Base-by-base conservation (phyloP, 2,329 filamentous ascomycete species). In the Trichophyton rubrum region DNA sequence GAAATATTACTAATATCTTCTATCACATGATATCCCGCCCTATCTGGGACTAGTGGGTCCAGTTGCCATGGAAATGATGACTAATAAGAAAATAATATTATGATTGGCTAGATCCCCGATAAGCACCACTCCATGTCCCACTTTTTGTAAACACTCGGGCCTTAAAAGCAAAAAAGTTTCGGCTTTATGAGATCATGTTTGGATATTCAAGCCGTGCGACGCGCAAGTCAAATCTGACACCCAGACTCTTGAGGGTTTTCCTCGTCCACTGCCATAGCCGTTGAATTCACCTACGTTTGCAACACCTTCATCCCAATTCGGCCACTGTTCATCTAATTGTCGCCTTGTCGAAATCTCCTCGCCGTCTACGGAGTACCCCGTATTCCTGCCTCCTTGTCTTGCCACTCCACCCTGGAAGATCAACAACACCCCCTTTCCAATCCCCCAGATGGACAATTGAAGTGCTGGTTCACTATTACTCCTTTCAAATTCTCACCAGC, bases 61-160 rank as follows among this genome's bases (percentile, higher is more conserved):
- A 51, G 45, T 51, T 51, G 45, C 45, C 13, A 51, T 51, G 45
- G 45, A 51, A 51, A 51, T 51, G 45, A 27, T 51, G 20, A 51
- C 20, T 51, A 51, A 51, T 3, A 22, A 5, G 5, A 22, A 1
- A 22, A 11, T 4, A 3, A 1, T 22, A 3, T 3, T 27, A 3
- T 51, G 2, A 51, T 51, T 51, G 45, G 45, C 11, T 27, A 51
- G 11, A 22, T 9, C 20, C 17, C 9, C 17, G 1, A 17, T 20
- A 47, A 20, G 22, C 9, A 24, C 20, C 11, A 22, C 45, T 13
- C 9, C 13, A 24, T 38, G 45, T 3, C 20, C 45, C 45, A 51
- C 45, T 27, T 27, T 27, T 24, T 13, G 45, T 51, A 51, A 51
- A 51, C 45, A 51, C 33, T 38, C n/a, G 40, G 40, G 40, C 40